Conservation (phyloP, 768 basidiomycete species). For the Pulveroboletus sp. region DNA sequence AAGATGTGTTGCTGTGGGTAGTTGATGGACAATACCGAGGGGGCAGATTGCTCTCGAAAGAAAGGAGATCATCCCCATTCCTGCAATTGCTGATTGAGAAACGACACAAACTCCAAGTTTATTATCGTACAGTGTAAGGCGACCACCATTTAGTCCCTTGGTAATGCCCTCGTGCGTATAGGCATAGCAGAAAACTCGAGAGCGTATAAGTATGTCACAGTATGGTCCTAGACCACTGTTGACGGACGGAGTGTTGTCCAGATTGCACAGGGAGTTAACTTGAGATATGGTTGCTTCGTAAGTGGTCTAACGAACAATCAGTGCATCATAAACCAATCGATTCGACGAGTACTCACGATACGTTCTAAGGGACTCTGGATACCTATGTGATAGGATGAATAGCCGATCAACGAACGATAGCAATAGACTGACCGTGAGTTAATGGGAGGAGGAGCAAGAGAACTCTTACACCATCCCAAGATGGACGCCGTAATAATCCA, state of each 20-base stretch:
- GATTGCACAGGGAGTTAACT: conserved; percentile 67
- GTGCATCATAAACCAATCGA: not conserved
- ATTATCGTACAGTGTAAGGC: conserved; percentile 65
- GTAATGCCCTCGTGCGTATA: conserved; percentile 82
- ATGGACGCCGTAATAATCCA: conserved; percentile 73
- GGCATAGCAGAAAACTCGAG: conserved; percentile 87
- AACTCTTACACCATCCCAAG: conserved; percentile 82
- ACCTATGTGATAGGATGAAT: conserved; percentile 16
- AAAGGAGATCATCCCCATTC: conserved; percentile 68
- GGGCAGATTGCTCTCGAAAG: conserved; percentile 65
- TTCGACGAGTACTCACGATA: conserved; percentile 8
- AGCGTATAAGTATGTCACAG: conserved; percentile 58
- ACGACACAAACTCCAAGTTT: not conserved
- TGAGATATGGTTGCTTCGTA: conserved; percentile 84
- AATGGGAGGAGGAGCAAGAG: conserved; percentile 78
- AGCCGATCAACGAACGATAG: not conserved
- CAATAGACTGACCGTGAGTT: conserved; percentile 61
- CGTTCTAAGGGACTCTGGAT: conserved; percentile 29
- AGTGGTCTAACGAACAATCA: conserved; percentile 46
- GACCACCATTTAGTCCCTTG: conserved; percentile 79
- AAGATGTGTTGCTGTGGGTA: conserved; percentile 29
- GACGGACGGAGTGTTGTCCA: conserved; percentile 42
- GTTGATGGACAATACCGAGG: conserved; percentile 33
- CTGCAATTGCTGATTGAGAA: conserved; percentile 35
- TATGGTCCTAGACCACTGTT: conserved; percentile 50